Conservation (phyloP, 805 yeast species). For the Starmerella vaccinii region DNA sequence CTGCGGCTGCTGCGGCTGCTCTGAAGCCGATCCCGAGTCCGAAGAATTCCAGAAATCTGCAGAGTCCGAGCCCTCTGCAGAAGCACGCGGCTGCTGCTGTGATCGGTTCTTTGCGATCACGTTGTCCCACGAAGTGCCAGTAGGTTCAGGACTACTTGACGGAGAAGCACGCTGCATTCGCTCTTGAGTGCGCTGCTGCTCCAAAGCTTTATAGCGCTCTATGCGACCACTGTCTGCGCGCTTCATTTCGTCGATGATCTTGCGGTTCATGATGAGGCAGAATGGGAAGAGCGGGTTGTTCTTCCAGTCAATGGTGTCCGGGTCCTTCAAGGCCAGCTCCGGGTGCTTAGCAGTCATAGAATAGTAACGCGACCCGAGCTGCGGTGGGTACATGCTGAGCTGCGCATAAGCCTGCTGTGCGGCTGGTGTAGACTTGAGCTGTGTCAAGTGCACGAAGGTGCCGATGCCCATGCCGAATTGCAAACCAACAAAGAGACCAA, state of each 20-base stretch:
- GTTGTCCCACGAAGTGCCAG: slow-evolving; percentile 22
- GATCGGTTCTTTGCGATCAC: slow-evolving; percentile 5
- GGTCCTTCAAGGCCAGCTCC: slow-evolving; percentile 20
- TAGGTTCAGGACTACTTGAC: slow-evolving; percentile 1
- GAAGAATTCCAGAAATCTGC: not conserved
- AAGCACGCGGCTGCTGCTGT: not conserved
- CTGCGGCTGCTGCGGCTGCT: no score
- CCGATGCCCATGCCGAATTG: slow-evolving; percentile 16
- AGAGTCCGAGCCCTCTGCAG: not conserved
- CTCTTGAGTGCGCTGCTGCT: not conserved
- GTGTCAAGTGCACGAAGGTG: slow-evolving; percentile 7
- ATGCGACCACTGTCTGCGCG: not conserved
- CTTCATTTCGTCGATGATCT: slow-evolving; percentile 4
- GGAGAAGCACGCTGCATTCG: slow-evolving; percentile 1
- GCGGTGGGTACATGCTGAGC: slow-evolving; percentile 23
- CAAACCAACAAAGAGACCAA: slow-evolving; percentile 24
- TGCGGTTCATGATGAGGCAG: slow-evolving; percentile 19
- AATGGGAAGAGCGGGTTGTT: slow-evolving; percentile 24
- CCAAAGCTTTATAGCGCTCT: not conserved
- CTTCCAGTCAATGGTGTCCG: slow-evolving; percentile 23
- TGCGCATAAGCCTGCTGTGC: slow-evolving; percentile 15
- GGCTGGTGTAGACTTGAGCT: slow-evolving; percentile 6
- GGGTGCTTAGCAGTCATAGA: slow-evolving; percentile 19
- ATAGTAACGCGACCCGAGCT: slow-evolving; percentile 24
- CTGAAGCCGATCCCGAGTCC: no score